Conservation (phyloP, 768 basidiomycete genomes). For the Trametes maxima region DNA sequence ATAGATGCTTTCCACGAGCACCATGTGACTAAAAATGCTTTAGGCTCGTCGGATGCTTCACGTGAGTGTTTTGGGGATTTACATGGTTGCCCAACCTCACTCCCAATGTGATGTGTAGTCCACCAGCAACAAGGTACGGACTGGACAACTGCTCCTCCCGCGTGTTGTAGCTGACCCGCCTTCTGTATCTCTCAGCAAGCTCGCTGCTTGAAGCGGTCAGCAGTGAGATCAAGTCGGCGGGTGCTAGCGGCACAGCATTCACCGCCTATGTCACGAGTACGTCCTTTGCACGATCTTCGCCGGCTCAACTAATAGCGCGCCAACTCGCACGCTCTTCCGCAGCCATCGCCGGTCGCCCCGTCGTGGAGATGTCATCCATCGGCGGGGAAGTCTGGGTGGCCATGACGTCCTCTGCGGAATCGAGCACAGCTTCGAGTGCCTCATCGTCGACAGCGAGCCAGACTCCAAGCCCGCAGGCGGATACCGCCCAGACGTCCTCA, state of each 20-base stretch:
- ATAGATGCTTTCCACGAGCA: neutral
- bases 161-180: neutral
- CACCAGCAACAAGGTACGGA: neutral
- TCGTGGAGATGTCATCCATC: conserved; percentile 7
- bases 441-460: neutral
- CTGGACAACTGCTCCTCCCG: neutral
- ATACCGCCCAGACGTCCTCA: neutral
- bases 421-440: neutral
- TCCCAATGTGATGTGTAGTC: neutral
- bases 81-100: neutral
- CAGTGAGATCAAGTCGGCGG: conserved; percentile 3
- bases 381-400: neutral
- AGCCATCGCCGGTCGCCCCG: conserved; percentile 7
- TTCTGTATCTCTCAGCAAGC: neutral
- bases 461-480: neutral
- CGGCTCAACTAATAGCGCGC: neutral
- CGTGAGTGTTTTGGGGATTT: neutral
- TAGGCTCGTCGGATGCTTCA: neutral
- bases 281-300: neutral
- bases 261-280: conserved; percentile 7
- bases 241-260: neutral
- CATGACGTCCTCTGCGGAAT: neutral
- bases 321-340: neutral
- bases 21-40: too few species aligned
- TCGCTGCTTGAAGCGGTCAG: neutral